A percentile compares a stretch with the other conserved stretches of the same genome.
Conservation (phyloP, 2,329 filamentous ascomycete species). For the Claviceps digitariae region DNA sequence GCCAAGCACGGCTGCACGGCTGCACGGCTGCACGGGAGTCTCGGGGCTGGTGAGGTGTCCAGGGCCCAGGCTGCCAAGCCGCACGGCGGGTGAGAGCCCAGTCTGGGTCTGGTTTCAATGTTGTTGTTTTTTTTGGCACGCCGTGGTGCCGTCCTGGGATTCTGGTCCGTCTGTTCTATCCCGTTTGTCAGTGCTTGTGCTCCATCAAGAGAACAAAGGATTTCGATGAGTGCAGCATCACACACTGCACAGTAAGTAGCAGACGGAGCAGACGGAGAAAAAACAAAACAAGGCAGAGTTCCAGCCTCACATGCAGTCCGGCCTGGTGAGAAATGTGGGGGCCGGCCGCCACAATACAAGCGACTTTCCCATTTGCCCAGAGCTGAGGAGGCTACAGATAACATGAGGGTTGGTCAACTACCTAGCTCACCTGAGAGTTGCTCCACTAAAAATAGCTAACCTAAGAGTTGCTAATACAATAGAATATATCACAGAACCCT, state of each 20-base stretch:
- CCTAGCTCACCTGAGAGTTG: no score
- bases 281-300: conserved; percentile 3
- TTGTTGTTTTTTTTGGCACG: no score
- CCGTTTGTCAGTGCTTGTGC: not conserved
- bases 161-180: no score
- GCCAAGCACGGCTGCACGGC: no score
- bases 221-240: not conserved
- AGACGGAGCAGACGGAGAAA: not conserved
- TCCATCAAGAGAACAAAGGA: not conserved
- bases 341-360: not conserved
- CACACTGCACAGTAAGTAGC: not conserved
- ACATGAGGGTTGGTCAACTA: no score
- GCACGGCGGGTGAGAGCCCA: not conserved
- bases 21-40: no score
- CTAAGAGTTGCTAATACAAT: no score
- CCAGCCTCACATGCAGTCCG: not conserved
- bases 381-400: no score
- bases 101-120: no score
- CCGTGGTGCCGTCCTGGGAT: no score
- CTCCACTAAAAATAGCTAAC: no score
- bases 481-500: no score
- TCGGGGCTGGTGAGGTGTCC: not conserved
- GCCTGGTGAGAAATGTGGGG: not conserved
- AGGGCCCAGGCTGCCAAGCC: not conserved
- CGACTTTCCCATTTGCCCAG: not conserved